A percentile compares a stretch with the other conserved stretches of the same genome.
Conservation (phyloP, 768 basidiomycete species). For the Trametes gibbosa region DNA sequence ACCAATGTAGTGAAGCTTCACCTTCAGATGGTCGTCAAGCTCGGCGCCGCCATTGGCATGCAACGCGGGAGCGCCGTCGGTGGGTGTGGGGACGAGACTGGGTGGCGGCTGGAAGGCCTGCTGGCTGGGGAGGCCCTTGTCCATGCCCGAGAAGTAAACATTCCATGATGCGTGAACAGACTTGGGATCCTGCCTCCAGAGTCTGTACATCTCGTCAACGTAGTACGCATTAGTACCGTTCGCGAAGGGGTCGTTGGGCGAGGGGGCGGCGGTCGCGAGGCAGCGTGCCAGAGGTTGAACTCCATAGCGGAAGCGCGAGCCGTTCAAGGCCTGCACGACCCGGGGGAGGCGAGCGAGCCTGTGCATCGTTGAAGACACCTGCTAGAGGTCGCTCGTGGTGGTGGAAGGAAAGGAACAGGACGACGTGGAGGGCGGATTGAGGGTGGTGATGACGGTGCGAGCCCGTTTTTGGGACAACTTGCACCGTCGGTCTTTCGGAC, state of each 20-base stretch:
- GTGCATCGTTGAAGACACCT: conserved; percentile 14
- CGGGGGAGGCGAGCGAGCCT: conserved; percentile 21
- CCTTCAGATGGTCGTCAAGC: conserved; percentile 93
- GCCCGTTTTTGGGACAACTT: conserved; percentile 13
- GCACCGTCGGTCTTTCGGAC: conserved; percentile 11
- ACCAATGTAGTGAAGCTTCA: conserved; percentile 25
- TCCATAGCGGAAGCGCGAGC: conserved; percentile 17
- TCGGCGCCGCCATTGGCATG: conserved; percentile 55
- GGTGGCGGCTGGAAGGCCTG: conserved; percentile 89
- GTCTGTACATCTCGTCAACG: conserved; percentile 93
- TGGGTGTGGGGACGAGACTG: conserved; percentile 64
- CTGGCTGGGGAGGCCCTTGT: conserved; percentile 75
- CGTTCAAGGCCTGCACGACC: conserved; percentile 19
- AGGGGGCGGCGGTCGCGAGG: conserved; percentile 55
- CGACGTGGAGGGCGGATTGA: conserved; percentile 10
- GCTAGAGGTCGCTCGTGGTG: conserved; percentile 16
- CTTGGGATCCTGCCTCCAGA: conserved; percentile 86
- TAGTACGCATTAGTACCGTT: conserved; percentile 96
- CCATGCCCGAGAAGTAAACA: conserved; percentile 90
- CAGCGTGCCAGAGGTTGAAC: conserved; percentile 25
- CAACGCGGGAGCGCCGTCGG: conserved; percentile 22
- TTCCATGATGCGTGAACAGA: conserved; percentile 95
- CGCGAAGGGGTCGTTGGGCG: conserved; percentile 83
- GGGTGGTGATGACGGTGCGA: conserved; percentile 15
- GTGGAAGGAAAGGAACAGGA: conserved; percentile 3